Conservation (phyloP, 2,329 filamentous ascomycete species). For the Fusarium odoratissimum region DNA sequence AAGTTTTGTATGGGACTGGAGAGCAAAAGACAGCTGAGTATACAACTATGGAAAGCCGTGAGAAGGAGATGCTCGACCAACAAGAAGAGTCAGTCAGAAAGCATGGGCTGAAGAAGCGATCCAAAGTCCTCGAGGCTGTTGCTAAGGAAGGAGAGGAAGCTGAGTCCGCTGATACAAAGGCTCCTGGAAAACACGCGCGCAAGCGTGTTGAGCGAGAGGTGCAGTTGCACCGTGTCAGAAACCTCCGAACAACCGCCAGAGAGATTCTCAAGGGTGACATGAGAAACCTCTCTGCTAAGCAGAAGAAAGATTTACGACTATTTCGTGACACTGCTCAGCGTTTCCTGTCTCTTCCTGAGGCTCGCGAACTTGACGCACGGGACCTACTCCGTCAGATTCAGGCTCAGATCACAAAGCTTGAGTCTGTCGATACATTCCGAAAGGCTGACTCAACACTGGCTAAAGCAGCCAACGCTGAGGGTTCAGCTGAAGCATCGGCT, state of each 20-base stretch:
- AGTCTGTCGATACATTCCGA: conserved; percentile 48
- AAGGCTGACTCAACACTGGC: conserved; percentile 41
- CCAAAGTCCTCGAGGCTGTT: conserved; percentile 29
- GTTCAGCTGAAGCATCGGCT: neutral
- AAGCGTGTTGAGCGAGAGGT: conserved; percentile 42
- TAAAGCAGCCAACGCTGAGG: neutral
- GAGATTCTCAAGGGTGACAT: conserved; percentile 57
- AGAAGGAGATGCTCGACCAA: conserved; percentile 35
- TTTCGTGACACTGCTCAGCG: conserved; percentile 75
- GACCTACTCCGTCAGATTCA: conserved; percentile 50
- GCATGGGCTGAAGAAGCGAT: conserved; percentile 31
- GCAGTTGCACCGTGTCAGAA: conserved; percentile 39
- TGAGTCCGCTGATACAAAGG: conserved; percentile 32
- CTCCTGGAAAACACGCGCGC: conserved; percentile 23
- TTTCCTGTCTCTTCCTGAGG: conserved; percentile 61
- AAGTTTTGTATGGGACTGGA: conserved; percentile 89
- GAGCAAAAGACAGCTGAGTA: conserved; percentile 66
- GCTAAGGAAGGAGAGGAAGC: conserved; percentile 40
- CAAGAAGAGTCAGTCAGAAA: conserved; percentile 44
- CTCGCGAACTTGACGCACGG: conserved; percentile 43
- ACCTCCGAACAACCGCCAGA: conserved; percentile 49
- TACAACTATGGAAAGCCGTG: conserved; percentile 43
- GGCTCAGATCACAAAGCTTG: conserved; percentile 49
- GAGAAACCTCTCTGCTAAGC: conserved; percentile 70
- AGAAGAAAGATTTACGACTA: conserved; percentile 80